Percentiles rank a stretch among this genome's conserved stretches.
phyloP scores from a whole-genome alignment of 345 rosid genomes.

The Ailanthus altissimus region DNA sequence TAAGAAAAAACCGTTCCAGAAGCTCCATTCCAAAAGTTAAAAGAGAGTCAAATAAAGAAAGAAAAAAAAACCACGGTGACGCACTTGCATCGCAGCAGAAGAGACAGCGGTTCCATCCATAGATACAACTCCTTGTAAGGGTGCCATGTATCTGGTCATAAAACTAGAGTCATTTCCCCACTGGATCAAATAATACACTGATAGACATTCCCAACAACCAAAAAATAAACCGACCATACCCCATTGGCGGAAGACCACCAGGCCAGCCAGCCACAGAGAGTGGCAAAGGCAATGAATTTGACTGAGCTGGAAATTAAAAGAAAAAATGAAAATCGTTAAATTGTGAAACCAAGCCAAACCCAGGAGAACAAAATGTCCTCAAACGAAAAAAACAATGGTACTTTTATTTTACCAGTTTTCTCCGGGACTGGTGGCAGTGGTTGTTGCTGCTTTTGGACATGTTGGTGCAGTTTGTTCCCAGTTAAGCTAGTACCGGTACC shows the following conservation, averaged over 20 bases:
- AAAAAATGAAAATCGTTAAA: background rate
- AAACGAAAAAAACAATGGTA: background rate
- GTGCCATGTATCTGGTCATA: slow-evolving; percentile 75
- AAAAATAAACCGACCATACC: slow-evolving; percentile 45
- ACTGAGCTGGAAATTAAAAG: slow-evolving; percentile 56
- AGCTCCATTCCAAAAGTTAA: background rate
- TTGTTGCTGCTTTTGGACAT: slow-evolving; percentile 58
- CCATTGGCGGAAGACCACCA: slow-evolving; percentile 94
- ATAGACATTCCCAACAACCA: background rate
- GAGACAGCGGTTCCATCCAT: slow-evolving; percentile 69
- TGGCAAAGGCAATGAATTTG: slow-evolving; percentile 60
- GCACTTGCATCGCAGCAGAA: slow-evolving; percentile 82
- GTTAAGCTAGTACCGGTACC: slow-evolving; percentile 19
- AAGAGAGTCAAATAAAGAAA: background rate
- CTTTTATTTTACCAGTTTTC: slow-evolving; percentile 53
- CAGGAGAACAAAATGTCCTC: slow-evolving; percentile 3
- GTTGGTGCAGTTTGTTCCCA: slow-evolving; percentile 48
- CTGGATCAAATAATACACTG: slow-evolving; percentile 6
- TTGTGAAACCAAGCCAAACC: slow-evolving; percentile 10
- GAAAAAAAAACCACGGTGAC: background rate
- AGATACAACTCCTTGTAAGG: slow-evolving; percentile 88
- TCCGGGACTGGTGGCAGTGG: slow-evolving; percentile 48
- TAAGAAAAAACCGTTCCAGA: background rate
- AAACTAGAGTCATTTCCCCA: slow-evolving; percentile 26
- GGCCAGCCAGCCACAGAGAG: slow-evolving; percentile 89